Evolutionary conservation across 2,329 filamentous ascomycete genomes (phyloP), one percentile per base, ranked within the genome.

Genomic region (Aspergillus novofumigatus): DNA sequence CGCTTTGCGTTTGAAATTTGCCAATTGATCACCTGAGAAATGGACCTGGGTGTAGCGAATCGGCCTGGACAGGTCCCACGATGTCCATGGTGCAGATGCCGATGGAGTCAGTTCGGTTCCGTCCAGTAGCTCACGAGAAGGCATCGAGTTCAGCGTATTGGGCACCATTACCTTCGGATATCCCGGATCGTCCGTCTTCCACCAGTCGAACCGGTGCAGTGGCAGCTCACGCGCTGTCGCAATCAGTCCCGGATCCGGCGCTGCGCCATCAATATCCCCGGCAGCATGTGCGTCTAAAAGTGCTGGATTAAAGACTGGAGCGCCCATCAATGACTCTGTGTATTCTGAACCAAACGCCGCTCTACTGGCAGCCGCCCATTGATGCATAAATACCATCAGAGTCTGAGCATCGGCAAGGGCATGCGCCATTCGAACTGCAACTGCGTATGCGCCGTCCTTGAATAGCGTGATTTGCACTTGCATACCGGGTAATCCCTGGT

Each of bases 161-260:
- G 59, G 17, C 53, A 56, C 3, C 49, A 29, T 5, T 35, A 21
- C n/a, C 17, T 53, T 29, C 28, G 54, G 20, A 54, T 48, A 55
- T 53, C 62, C 54, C 56, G 53, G 54, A 53, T 53, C 48, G 28
- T 32, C 41, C 45, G 35, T 42, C 52, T 67, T 68, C 77, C 77
- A 82, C 75, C 78, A 81, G 66, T 81, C 77, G 56, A 74, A 81
- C 6, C 79, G 73, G 60, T 81, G 75, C 54, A 78, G 67, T 1
- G 80, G 79, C 4, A 82, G 62, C 6, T 21, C 32, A 2, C 63
- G 60, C 7, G 62, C 57, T 21, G 72, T 51, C 5, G 66, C 61
- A 4, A 68, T 59, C 2, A 68, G 56, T n/a, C 72, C 63, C 0
- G 71, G 62, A 3, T 63, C 62, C 1, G 60, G 49, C 1, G 35